phyloP scores from a whole-genome alignment of 148 eudicot genomes.

The Vaccinium macrocarpon region DNA sequence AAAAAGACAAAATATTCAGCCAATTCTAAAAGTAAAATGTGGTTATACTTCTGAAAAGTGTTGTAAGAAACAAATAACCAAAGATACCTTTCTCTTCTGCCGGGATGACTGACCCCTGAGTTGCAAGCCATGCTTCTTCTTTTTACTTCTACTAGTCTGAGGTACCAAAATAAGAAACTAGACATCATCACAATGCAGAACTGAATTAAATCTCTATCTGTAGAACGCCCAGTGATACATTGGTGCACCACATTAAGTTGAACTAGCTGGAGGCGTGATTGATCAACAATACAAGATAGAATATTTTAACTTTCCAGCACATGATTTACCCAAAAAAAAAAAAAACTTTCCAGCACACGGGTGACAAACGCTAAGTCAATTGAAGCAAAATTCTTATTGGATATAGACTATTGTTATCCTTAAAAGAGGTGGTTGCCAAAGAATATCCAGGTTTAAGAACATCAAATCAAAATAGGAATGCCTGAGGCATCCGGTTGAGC shows the following conservation, averaged over 20 bases:
- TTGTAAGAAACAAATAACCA: slow-evolving; percentile 5
- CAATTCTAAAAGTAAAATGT: background rate
- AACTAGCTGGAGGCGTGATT: background rate
- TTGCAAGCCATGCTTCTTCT: slow-evolving; percentile 68
- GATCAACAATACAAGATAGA: background rate
- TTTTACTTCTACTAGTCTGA: slow-evolving; percentile 11
- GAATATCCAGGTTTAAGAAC: background rate
- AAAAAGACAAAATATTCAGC: background rate
- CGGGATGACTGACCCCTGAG: slow-evolving; percentile 70
- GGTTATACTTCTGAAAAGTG: background rate
- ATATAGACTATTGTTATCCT: background rate
- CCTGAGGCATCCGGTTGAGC: too few relatives aligned
- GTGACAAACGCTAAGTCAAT: background rate
- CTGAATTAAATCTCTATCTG: background rate
- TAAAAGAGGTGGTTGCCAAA: background rate
- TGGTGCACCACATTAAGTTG: background rate
- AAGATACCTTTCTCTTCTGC: slow-evolving; percentile 64
- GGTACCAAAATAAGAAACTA: background rate
- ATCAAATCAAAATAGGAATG: background rate
- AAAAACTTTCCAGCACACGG: background rate
- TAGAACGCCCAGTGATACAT: background rate
- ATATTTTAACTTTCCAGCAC: background rate
- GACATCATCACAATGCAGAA: background rate
- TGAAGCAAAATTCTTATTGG: background rate
- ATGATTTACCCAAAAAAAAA: too few relatives aligned